Evolutionary conservation across 371 early-diverging fungal genomes (phyloP), one percentile per base, ranked within the genome.

Genomic region (Umbelopsis sp.): DNA sequence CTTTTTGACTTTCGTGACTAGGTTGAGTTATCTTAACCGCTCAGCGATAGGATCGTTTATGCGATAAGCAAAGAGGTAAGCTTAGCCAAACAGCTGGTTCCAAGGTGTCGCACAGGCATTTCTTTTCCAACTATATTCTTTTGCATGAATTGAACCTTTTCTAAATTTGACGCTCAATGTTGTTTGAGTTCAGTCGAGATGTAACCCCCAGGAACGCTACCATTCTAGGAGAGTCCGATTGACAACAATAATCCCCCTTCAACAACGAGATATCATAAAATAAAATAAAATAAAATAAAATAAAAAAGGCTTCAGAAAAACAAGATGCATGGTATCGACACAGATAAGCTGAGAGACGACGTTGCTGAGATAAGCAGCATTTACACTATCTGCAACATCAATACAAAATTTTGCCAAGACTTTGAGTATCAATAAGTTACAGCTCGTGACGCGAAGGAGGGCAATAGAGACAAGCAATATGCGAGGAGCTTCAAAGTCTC

Each of bases 201-300:
- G 41, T 41, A 41, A 57, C 57, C 57, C 57, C 57, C 57, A 57
- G 57, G 57, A 3, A 57, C 57, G 29, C 57, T 57, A 18, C 57
- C 35, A 25, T 51, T 25, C 52, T 25, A 11, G 52, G 52, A 22
- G 20, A 4, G 22, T 4, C 22, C 52, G 24, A 25, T 51, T 51
- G 52, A 51, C 52, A 51, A 51, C 52, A 29, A 22, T 22, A 22
- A 22, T 22, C 22, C 22, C 22, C 22, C 22, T 22, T 22, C 22
- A 22, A 22, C 22, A 22, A 22, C 22, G 22, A 22, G 22, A 22
- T 22, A 22, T 5, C 7, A 18, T 7, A 24, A 7, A 24, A 25
- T 20, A 25, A 20, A 25, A 51, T 7, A 24, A 7, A 24, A 25
- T 20, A 25, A 20, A 25, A 51, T 11, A 51, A 51, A 51, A 51